Evolutionary conservation across 2,329 filamentous ascomycete species (phyloP).

Genomic region (Cordyceps cateniannulata): DNA sequence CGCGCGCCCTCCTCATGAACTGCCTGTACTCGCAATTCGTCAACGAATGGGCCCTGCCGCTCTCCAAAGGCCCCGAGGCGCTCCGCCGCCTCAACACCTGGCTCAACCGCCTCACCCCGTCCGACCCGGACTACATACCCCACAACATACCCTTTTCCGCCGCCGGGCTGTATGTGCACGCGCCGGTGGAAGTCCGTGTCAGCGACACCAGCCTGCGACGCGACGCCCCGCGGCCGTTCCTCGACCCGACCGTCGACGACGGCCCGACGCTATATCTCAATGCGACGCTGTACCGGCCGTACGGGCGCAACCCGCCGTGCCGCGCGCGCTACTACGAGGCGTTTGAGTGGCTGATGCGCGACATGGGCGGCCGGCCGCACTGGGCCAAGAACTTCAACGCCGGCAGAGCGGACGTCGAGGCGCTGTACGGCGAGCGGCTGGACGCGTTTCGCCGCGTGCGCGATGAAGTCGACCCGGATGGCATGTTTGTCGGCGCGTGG

Average conservation of each 20-base stretch:
- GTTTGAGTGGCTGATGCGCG: constrained; percentile 86
- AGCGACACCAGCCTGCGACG: constrained; percentile 55
- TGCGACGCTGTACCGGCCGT: constrained; percentile 81
- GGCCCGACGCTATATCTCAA: constrained; percentile 82
- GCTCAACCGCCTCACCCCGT: constrained; percentile 59
- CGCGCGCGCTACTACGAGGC: constrained; percentile 74
- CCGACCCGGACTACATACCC: constrained; percentile 56
- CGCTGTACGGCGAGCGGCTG: constrained; percentile 64
- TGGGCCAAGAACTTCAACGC: constrained; percentile 88
- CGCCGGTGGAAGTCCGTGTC: constrained; percentile 87
- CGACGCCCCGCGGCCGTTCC: constrained; percentile 34
- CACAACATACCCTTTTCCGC: constrained; percentile 74
- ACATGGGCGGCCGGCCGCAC: constrained; percentile 74
- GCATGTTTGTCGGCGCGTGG: constrained; percentile 89
- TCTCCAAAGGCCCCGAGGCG: constrained; percentile 80
- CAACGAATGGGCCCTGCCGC: constrained; percentile 93
- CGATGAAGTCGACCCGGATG: constrained; percentile 66
- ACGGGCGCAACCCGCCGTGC: constrained; percentile 70
- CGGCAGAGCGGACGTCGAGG: constrained; percentile 53
- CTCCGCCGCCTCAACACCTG: constrained; percentile 77
- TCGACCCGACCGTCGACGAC: constrained; percentile 64
- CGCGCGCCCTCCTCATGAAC: constrained; percentile 84
- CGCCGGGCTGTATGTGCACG: constrained; percentile 76
- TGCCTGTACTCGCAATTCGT: constrained; percentile 98
- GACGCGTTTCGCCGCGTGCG: constrained; percentile 62